Percentiles rank a stretch among this genome's conserved stretches.
These are phyloP conservation scores for Candida maesae DNA, from an alignment of 805 yeast genomes.

Conservation along the genomic window DNA sequence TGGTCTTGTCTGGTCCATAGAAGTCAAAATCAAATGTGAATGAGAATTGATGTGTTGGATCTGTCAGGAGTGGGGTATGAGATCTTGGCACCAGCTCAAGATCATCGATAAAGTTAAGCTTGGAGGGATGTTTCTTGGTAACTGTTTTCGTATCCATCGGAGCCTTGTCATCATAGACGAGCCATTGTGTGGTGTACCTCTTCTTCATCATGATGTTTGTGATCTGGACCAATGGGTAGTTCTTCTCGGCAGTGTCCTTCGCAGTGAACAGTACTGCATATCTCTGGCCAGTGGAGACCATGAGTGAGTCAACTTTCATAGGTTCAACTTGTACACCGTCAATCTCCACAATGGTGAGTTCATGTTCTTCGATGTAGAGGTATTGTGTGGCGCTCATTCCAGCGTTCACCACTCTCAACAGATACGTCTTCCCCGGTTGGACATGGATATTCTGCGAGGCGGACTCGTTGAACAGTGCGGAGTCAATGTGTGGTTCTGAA, in stretches of 20 bases:
- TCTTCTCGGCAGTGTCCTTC: constrained; percentile 37
- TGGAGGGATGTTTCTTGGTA: not conserved
- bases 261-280: constrained; percentile 59
- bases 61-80: constrained; percentile 37
- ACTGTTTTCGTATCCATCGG: constrained; percentile 42
- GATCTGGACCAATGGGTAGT: constrained; percentile 47
- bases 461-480: constrained; percentile 44
- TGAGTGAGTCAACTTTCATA: constrained; percentile 41
- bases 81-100: constrained; percentile 34
- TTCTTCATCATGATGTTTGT: constrained; percentile 68
- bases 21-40: constrained; percentile 55
- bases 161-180: constrained; percentile 43
- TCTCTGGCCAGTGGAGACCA: constrained; percentile 73
- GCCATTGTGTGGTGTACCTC: constrained; percentile 49
- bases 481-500: constrained; percentile 47
- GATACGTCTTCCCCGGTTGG: constrained; percentile 41
- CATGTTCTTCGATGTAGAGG: constrained; percentile 50
- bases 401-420: constrained; percentile 47
- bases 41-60: constrained; percentile 54
- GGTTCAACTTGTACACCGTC: constrained; percentile 58
- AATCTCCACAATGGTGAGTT: constrained; percentile 50
- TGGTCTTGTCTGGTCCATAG: constrained; percentile 56
- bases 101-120: constrained; percentile 29
- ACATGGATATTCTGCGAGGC: constrained; percentile 41
- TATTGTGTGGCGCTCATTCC: constrained; percentile 59